A percentile compares a stretch with the other conserved stretches of the same genome.
phyloP scores from a whole-genome alignment of 371 early-diverging fungal species.

The Mortierella sp. region DNA sequence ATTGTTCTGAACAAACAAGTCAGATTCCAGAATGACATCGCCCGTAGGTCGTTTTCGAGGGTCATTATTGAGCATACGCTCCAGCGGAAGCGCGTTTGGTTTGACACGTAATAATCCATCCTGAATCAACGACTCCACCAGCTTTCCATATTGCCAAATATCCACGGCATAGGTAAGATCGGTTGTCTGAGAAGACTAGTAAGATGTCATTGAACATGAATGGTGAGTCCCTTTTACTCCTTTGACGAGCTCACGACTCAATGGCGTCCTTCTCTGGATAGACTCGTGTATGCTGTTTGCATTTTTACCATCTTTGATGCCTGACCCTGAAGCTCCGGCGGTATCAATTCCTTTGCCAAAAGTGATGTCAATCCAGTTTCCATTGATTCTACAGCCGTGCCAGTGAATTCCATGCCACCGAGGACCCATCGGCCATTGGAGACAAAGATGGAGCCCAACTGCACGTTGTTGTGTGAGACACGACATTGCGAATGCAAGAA shows the following conservation, averaged over 20 bases:
- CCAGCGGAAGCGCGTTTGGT: conserved; percentile 20
- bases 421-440: conserved; percentile 52
- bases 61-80: conserved; percentile 30
- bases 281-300: background rate
- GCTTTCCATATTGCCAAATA: conserved; percentile 49
- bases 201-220: background rate
- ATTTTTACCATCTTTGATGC: conserved; percentile 16
- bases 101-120: conserved; percentile 33
- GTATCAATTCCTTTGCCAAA: conserved; percentile 37
- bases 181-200: conserved; percentile 10
- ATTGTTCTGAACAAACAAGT: conserved; percentile 28
- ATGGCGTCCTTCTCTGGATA: too few species aligned
- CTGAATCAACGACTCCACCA: conserved; percentile 35
- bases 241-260: too few species aligned
- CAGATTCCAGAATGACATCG: conserved; percentile 36
- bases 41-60: conserved; percentile 38
- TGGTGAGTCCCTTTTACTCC: too few species aligned
- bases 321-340: conserved; percentile 36
- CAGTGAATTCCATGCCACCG: conserved; percentile 51
- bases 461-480: conserved; percentile 47
- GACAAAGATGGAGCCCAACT: conserved; percentile 49
- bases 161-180: conserved; percentile 32
- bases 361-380: conserved; percentile 30
- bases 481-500: conserved; percentile 53
- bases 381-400: conserved; percentile 33